Evolutionary conservation across 202 grass and related monocot species (phyloP).

Genomic region (Brachypodium distachyon): DNA sequence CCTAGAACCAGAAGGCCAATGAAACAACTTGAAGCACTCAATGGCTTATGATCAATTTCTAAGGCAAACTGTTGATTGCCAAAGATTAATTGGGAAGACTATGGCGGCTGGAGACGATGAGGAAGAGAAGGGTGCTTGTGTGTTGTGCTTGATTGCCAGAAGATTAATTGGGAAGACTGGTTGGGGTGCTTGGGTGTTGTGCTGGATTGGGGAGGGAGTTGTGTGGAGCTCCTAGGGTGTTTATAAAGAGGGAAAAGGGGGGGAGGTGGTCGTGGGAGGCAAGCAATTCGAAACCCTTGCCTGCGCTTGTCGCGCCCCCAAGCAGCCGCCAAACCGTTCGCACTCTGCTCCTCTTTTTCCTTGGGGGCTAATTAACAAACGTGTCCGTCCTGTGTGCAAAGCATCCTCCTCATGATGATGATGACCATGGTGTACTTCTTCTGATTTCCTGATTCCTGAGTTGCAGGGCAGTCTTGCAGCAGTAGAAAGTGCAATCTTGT

Average conservation of each 20-base stretch:
- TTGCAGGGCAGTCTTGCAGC: not conserved
- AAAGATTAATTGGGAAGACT: too few relatives aligned
- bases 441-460: not conserved
- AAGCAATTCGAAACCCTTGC: constrained; percentile 39
- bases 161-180: too few relatives aligned
- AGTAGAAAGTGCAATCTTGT: constrained; percentile 18
- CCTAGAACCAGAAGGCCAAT: not conserved
- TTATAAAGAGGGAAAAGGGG: too few relatives aligned
- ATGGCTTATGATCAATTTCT: not conserved
- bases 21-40: not conserved
- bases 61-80: not conserved
- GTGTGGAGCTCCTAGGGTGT: too few relatives aligned
- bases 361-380: not conserved
- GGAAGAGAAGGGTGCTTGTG: not conserved
- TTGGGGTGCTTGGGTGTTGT: not conserved
- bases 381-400: not conserved
- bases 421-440: not conserved
- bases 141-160: not conserved
- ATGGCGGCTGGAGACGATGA: not conserved
- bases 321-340: constrained; percentile 19
- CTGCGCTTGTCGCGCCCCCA: not conserved
- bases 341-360: not conserved
- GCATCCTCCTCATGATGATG: not conserved
- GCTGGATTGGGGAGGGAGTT: not conserved
- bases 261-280: not conserved